Base-by-base conservation (phyloP, 2,329 filamentous ascomycete species). In the Rhinocladiella mackenziei region DNA sequence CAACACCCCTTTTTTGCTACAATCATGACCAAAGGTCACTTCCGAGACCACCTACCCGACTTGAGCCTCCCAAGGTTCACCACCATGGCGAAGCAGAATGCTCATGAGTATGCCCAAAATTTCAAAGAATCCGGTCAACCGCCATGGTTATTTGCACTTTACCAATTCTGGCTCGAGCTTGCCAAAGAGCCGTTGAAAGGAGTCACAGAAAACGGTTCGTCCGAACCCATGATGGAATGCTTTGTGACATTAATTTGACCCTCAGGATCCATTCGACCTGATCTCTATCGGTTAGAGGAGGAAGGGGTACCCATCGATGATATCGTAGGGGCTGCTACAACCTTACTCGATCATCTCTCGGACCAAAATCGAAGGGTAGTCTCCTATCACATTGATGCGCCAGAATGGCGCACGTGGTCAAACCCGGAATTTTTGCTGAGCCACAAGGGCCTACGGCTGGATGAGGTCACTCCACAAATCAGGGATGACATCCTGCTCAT, bases 341-440 rank as follows among this genome's bases (percentile, higher is more conserved):
- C 58, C 0, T 59, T 83, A 1, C 58, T 81, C 0, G 50, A 57
- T 1, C 61, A 67, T 2, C 64, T 84, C 11, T 65, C 69, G 11
- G 61, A 69, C 0, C 64, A 69, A 8, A 75, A 85, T 56, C 68
- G 63, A 33, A 50, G 67, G 13, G 66, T 66, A 19, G 59, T 81
- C 0, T 63, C 63, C 23, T 77, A 83, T 56, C 79, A 84, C 58
- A 73, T 88, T 51, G 80, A 86, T 64, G 80, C 80, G 1, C 77
- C 77, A 2, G 79, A 86, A 58, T 88, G 83, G 83, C 77, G 84
- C 35, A 78, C 81, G 8, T 80, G 76, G 76, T 77, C 73, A 5
- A 89, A 89, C 60, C 84, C 84, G 0, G 84, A 89, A 60, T 84
- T 88, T 53, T 69, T 87, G 0, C 67, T 88, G 10, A 75, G 76